Evolutionary conservation across 139 green algal species (phyloP), one percentile per base, ranked within the genome.

Genomic region (Astrephomene gubernaculifera): DNA sequence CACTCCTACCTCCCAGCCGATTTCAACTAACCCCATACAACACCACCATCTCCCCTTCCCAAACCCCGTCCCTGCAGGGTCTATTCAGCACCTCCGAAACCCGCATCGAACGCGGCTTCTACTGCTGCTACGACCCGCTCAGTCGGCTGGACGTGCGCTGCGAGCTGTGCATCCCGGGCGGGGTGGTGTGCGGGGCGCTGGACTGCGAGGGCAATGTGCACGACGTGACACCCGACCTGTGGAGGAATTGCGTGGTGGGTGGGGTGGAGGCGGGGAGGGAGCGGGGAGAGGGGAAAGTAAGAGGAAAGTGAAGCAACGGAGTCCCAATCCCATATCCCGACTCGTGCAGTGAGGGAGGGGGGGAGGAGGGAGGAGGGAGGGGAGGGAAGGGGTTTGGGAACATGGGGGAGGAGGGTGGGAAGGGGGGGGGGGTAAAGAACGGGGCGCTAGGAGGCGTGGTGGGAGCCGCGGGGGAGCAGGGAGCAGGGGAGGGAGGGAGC

Each of bases 121-220:
- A 94, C 90, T 94, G 92, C 85, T 91, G 73, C 74, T 95, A 93
- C 79, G 92, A 96, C 74, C 86, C 92, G 21, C 88, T 96, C 41
- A 84, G 68, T 1, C 83, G 87, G 6, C 72, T 93, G 65, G 93
- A 96, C 69, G 76, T 96, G 65, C 89, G 93, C 43, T 92, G 89
- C 80, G 88, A 93, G 65, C 84, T 95, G 49, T 89, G 83, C 70
- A 81, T 93, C n/a, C 90, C 90, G 35, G 81, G 82, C 57, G 87
- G 81, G 0, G 81, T 90, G 68, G 81, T 91, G 71, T 89, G 84
- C 71, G 88, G 88, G 17, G 88, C 88, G 17, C 72, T 91, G 38
- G 88, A 91, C 60, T 72, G 71, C 6, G 80, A 88, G 81, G 88
- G 88, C 39, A 83, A 81, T 25, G 73, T 91, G 80, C 88, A 91